Conservation (phyloP, 2,329 filamentous ascomycete genomes). For the Didymella pinodella region DNA sequence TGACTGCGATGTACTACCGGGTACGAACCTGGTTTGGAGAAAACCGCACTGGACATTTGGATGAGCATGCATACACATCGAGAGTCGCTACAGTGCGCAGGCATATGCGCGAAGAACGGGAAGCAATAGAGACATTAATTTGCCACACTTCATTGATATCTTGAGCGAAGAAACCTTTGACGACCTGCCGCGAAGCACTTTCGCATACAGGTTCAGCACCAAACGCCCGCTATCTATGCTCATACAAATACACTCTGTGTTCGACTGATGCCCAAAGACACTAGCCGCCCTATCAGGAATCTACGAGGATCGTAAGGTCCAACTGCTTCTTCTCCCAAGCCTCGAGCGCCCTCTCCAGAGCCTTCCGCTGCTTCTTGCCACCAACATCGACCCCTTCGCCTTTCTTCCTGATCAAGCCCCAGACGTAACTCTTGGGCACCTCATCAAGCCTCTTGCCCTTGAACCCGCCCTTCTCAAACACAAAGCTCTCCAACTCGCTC, state of each 20-base stretch:
- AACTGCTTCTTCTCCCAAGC: conserved; percentile 16
- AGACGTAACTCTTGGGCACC: conserved; percentile 14
- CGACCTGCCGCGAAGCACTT: conserved; percentile 19
- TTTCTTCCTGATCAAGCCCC: conserved; percentile 12
- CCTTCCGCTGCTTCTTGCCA: conserved; percentile 3
- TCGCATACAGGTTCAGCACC: conserved; percentile 8
- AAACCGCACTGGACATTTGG: conserved; percentile 16
- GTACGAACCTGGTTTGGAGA: neutral
- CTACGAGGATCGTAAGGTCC: conserved; percentile 4
- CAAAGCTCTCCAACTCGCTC: conserved; percentile 13
- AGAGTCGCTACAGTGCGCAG: neutral
- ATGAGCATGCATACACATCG: neutral
- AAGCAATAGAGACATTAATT: neutral
- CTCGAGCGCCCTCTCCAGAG: conserved; percentile 14
- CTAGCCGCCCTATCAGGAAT: neutral
- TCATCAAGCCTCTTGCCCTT: conserved; percentile 17
- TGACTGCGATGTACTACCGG: neutral
- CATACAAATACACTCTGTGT: neutral
- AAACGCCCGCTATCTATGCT: conserved; percentile 10
- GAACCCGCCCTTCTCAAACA: conserved; percentile 15
- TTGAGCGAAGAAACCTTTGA: neutral
- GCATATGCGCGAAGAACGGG: neutral
- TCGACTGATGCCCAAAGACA: neutral
- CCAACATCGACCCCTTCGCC: neutral
- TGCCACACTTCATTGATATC: neutral